Evolutionary conservation across 2,329 filamentous ascomycete genomes (phyloP).

Genomic region (Colletotrichum spaethianum): DNA sequence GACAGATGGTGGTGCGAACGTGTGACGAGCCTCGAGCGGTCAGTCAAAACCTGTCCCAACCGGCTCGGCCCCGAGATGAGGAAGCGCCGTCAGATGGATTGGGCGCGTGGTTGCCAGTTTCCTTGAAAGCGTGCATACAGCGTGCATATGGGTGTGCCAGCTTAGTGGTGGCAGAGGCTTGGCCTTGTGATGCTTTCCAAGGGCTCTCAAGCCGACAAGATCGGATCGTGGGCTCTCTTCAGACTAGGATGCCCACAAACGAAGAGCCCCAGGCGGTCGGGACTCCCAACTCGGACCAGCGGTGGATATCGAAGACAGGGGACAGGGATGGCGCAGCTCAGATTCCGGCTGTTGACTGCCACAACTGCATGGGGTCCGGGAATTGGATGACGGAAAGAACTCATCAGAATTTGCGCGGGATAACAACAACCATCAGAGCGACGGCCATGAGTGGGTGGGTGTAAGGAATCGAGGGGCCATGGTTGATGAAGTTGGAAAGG

Average conservation of each 20-base stretch:
- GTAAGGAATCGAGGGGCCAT: not conserved
- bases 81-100: slow-evolving; percentile 10
- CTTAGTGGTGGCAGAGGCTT: not conserved
- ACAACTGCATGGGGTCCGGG: slow-evolving; percentile 17
- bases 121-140: slow-evolving; percentile 28
- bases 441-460: not conserved
- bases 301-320: slow-evolving; percentile 23
- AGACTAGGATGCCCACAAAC: slow-evolving; percentile 19
- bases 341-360: slow-evolving; percentile 31
- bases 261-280: slow-evolving; percentile 28
- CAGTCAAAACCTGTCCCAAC: slow-evolving; percentile 3
- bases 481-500: not conserved
- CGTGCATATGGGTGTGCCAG: slow-evolving; percentile 3
- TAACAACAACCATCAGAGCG: not conserved
- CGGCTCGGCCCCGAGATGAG: slow-evolving; percentile 30
- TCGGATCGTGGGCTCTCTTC: slow-evolving; percentile 14
- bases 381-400: slow-evolving; percentile 1
- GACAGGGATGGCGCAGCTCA: slow-evolving; percentile 21
- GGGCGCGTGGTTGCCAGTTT: slow-evolving; percentile 8
- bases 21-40: slow-evolving; percentile 3
- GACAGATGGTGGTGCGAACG: slow-evolving; percentile 6
- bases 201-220: slow-evolving; percentile 9
- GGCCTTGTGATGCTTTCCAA: slow-evolving; percentile 15
- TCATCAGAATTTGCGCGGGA: slow-evolving; percentile 8
- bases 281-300: slow-evolving; percentile 23